phyloP scores from a whole-genome alignment of 768 basidiomycete species.

The Lactifluus hygrophoroides region DNA sequence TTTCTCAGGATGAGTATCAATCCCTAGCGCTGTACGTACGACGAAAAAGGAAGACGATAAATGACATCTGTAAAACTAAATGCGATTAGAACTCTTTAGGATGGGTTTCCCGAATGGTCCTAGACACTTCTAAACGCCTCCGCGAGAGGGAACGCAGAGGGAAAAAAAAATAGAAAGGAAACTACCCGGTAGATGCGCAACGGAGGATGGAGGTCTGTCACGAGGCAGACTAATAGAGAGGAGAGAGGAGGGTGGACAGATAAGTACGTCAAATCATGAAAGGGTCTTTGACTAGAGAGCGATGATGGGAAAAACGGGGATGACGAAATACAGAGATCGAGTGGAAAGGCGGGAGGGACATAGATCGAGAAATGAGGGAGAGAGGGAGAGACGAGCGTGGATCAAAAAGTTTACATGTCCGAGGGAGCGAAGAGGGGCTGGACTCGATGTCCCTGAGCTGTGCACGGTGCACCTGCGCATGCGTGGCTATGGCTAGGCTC shows the following conservation, averaged over 20 bases:
- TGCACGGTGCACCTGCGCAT: no score
- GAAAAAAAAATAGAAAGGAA: neutral
- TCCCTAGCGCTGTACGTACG: constrained; percentile 10
- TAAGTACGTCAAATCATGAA: constrained; percentile 12
- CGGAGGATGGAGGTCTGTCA: constrained; percentile 1
- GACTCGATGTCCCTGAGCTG: constrained; percentile 3
- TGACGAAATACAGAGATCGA: constrained; percentile 5
- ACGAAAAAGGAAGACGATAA: neutral
- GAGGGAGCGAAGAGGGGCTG: constrained; percentile 4
- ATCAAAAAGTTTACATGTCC: constrained; percentile 3
- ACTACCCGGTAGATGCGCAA: neutral
- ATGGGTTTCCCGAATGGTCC: neutral
- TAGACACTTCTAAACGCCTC: neutral
- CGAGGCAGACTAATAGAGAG: constrained; percentile 1
- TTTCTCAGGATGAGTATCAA: constrained; percentile 14
- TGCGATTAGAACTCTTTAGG: neutral
- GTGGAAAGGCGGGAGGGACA: neutral
- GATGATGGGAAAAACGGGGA: constrained; percentile 6
- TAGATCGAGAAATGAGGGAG: constrained; percentile 11
- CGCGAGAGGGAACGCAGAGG: neutral
- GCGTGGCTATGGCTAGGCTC: constrained; percentile 9
- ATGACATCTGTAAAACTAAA: constrained; percentile 5
- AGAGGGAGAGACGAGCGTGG: constrained; percentile 15
- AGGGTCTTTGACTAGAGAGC: neutral
- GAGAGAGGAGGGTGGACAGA: neutral